phyloP scores from a whole-genome alignment of 2,329 filamentous ascomycete genomes.

The Cladosporium colombiae region DNA sequence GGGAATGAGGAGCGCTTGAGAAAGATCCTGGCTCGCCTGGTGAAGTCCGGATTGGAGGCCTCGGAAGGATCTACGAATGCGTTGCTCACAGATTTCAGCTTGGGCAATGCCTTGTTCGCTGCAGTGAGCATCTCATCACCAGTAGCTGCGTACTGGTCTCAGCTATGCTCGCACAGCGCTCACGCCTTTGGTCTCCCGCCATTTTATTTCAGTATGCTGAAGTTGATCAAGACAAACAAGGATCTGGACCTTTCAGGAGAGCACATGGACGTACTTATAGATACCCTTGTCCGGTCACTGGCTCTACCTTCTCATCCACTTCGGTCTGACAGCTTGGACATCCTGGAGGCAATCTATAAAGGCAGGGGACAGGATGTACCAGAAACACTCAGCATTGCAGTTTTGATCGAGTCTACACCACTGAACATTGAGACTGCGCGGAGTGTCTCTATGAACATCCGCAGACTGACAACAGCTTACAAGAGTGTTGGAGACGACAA shows the following conservation, averaged over 20 bases:
- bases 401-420: conserved; percentile 77
- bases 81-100: conserved; percentile 13
- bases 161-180: conserved; percentile 11
- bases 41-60: conserved; percentile 8
- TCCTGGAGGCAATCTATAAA: conserved; percentile 65
- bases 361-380: conserved; percentile 51
- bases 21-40: neutral
- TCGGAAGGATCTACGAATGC: neutral
- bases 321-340: conserved; percentile 69
- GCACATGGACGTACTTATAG: conserved; percentile 63
- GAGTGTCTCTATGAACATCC: conserved; percentile 79
- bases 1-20: conserved; percentile 6
- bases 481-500: conserved; percentile 58
- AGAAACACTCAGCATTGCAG: conserved; percentile 63
- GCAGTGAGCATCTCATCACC: conserved; percentile 15
- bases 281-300: conserved; percentile 71
- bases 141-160: conserved; percentile 4
- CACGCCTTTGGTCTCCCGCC: conserved; percentile 22
- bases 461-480: conserved; percentile 71
- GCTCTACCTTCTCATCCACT: conserved; percentile 73
- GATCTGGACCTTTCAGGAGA: conserved; percentile 27
- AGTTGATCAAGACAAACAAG: conserved; percentile 22
- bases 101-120: conserved; percentile 14
- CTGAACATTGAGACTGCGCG: conserved; percentile 75
- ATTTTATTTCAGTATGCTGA: conserved; percentile 34